Percentiles rank a stretch among this genome's conserved stretches.
phyloP scores from a whole-genome alignment of 441 rosid species.

The Pelargonium cotyledonis region DNA sequence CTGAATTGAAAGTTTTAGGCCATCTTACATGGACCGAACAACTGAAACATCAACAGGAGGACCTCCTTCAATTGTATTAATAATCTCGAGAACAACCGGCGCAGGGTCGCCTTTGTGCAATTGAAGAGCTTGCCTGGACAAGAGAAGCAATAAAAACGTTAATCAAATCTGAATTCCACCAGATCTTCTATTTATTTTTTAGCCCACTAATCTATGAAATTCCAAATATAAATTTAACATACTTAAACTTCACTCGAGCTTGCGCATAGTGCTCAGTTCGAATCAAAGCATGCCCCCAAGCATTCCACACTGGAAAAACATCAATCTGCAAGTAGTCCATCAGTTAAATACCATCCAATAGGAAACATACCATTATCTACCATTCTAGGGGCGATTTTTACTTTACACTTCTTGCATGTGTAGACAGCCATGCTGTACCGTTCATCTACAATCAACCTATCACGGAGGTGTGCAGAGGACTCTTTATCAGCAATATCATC shows the following conservation, averaged over 20 bases:
- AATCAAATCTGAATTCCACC: no score
- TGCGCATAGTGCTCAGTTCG: slow-evolving; percentile 89
- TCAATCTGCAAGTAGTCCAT: slow-evolving; percentile 59
- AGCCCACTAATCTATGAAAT: background rate
- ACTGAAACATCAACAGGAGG: slow-evolving; percentile 93
- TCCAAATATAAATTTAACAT: slow-evolving; percentile 22
- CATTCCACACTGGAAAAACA: slow-evolving; percentile 95
- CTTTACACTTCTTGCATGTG: slow-evolving; percentile 98
- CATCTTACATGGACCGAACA: slow-evolving; percentile 89
- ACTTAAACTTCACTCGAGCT: slow-evolving; percentile 98
- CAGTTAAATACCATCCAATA: slow-evolving; percentile 18
- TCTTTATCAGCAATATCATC: slow-evolving; percentile 89
- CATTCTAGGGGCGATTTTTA: slow-evolving; percentile 30
- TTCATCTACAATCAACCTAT: slow-evolving; percentile 86
- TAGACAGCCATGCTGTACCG: slow-evolving; percentile 98
- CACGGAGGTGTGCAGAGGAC: slow-evolving; percentile 76
- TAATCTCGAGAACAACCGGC: slow-evolving; percentile 71
- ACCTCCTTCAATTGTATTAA: slow-evolving; percentile 93
- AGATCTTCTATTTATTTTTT: background rate
- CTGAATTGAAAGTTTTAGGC: slow-evolving; percentile 4
- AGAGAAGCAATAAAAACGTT: slow-evolving; percentile 12
- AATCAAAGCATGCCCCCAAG: slow-evolving; percentile 98
- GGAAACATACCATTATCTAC: slow-evolving; percentile 16
- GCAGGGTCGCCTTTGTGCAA: slow-evolving; percentile 68
- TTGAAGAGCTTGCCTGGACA: slow-evolving; percentile 90